A percentile compares a stretch with the other conserved stretches of the same genome.
These are phyloP conservation scores for Eucalyptus cloeziana DNA, from an alignment of 345 rosid species.

Conservation along the genomic window DNA sequence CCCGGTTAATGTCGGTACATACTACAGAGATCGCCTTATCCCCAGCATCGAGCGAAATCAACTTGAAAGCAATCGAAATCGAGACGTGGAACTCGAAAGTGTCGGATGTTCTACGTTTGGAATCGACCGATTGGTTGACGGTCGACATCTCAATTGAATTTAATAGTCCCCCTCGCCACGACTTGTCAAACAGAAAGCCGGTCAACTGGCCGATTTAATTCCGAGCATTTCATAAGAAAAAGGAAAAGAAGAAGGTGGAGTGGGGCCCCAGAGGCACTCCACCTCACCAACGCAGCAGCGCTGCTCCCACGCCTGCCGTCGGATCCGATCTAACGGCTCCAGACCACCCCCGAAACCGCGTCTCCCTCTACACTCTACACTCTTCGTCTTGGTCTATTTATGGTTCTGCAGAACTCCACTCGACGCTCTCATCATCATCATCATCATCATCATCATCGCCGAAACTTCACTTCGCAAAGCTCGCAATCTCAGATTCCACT, in stretches of 20 bases:
- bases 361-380: not conserved
- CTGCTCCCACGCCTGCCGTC: not conserved
- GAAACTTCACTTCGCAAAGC: not conserved
- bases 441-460: not conserved
- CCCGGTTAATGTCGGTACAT: fast-evolving
- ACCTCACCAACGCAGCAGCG: not conserved
- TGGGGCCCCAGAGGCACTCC: not conserved
- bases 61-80: not conserved
- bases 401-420: not conserved
- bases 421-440: not conserved
- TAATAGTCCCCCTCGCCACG: not conserved
- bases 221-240: not conserved
- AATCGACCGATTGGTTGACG: not conserved
- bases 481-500: not conserved
- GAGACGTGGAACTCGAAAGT: not conserved
- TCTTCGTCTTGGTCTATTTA: not conserved
- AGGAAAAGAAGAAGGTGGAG: not conserved
- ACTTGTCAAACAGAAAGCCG: not conserved
- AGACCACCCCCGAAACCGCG: not conserved
- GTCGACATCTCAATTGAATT: not conserved
- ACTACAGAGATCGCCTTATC: not conserved
- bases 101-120: not conserved
- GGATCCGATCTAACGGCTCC: not conserved
- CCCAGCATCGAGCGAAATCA: not conserved
- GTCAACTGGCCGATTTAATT: not conserved